Base-by-base conservation (phyloP, 306 rosid genomes). In the Pyrus bretschneideri region DNA sequence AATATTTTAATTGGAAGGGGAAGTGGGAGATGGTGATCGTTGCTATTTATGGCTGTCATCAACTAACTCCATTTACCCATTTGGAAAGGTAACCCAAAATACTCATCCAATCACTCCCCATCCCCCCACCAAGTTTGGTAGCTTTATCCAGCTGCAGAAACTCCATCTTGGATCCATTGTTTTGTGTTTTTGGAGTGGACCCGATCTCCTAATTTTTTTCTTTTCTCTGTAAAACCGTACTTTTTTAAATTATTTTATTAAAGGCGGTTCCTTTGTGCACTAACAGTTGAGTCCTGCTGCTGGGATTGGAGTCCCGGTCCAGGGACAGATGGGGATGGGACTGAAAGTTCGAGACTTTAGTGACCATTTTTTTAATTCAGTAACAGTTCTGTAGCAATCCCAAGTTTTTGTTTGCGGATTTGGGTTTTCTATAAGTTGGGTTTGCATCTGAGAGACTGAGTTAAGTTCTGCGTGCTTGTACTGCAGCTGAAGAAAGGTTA, bases 401-500 rank as follows among this genome's bases (percentile, higher is more conserved):
- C 68, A 18, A 72, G 76, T 70, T 69, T 35, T 57, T 54, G 23
- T 58, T 0, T 22, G 12, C 17, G 25, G 22, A 3, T 72, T 11
- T 74, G 22, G 46, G 42, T 22, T 83, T 77, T 52, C 74, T 85
- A 77, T 67, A 71, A 70, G 74, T 78, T 66, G 77, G 79, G 60
- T 45, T 21, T 23, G 65, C 40, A 55, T 33, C 79, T 79, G 66
- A 13, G 66, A 11, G 57, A 65, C 42, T 42, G 29, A 60, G 25
- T 70, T 30, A 75, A 11, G 54, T 83, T 52, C 76, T 35, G 54
- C 82, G 78, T 80, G 21, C 55, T 49, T 49, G 21, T 72, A 27
- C 80, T 70, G 79, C 76, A 64, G 81, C 76, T 77, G 42, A 67
- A 54, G 55, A 83, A 67, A 87, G 91, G 88, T 91, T 73, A 23